Conservation (phyloP, 2,329 filamentous ascomycete species). For the Blastomyces gilchristii region DNA sequence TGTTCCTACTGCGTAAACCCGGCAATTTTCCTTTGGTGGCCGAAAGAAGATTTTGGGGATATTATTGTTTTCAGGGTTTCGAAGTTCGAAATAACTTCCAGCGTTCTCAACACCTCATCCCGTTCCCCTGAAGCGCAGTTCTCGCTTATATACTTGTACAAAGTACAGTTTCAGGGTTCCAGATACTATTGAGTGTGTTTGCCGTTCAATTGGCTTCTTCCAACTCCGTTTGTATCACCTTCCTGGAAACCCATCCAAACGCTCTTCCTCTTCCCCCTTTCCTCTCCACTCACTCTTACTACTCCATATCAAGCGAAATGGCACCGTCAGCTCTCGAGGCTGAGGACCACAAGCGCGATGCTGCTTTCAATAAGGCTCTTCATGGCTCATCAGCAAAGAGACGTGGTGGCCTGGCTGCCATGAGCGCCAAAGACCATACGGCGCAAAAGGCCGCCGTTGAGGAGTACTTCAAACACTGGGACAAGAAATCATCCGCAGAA, state of each 20-base stretch:
- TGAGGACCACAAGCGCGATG: conserved; percentile 78
- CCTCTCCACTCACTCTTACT: conserved; percentile 7
- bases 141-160: neutral
- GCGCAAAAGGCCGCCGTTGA: conserved; percentile 75
- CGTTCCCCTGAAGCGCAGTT: neutral
- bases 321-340: conserved; percentile 55
- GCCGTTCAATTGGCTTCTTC: neutral
- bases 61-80: no score
- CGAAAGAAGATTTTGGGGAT: no score
- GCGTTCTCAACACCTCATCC: neutral
- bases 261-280: conserved; percentile 8
- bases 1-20: conserved; percentile 6
- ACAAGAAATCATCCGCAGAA: conserved; percentile 64
- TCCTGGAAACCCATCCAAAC: neutral
- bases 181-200: neutral
- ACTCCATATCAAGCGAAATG: conserved; percentile 29
- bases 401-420: conserved; percentile 64
- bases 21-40: neutral
- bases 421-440: conserved; percentile 69
- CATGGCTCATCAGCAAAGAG: conserved; percentile 64
- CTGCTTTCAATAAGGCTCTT: conserved; percentile 79
- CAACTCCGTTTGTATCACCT: neutral
- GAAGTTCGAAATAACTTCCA: neutral
- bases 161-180: neutral
- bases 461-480: conserved; percentile 96